Evolutionary conservation across 495 filamentous ascomycete species (phyloP), one percentile per base, ranked within the genome.

Genomic region (Hypoxylon fragiforme): DNA sequence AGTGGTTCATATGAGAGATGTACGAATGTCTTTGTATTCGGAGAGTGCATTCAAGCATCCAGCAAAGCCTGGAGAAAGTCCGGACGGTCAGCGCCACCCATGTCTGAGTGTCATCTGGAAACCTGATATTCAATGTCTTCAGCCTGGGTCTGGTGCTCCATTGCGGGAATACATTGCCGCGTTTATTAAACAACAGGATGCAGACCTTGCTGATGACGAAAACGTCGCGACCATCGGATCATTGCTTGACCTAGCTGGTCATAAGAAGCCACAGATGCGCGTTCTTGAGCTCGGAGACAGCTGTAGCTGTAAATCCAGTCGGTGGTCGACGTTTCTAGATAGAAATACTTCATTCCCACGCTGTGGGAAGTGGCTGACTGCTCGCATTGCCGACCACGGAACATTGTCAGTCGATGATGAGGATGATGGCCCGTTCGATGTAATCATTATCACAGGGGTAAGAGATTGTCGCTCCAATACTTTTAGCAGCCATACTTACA

Each of bases 31-130:
- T 1, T 11, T 35, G n/a, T 60, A 64, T 31, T 50, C 44, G 0
- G 56, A 47, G n/a, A n/a, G n/a, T n/a, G n/a, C n/a, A n/a, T n/a
- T n/a, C 9, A 56, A 46, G 45, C 19, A 16, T 34, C 4, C 31
- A 6, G 13, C 9, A 13, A 39, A 22, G 39, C 37, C 14, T 18
- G 8, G 9, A 34, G 44, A 36, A 31, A 24, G 46, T 13, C 22
- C 8, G 15, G 34, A 41, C 24, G 8, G 16, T 14, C 35, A 60
- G 20, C 60, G 67, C 1, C 52, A 73, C 13, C 69, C 71, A 0
- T 41, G 38, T 19, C 22, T 68, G 0, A 40, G 63, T 1, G 45
- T 66, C 1, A n/a, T 34, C n/a, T 74, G 71, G 71, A 72, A 72
- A 50, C 71, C 71, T 2, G 70, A 70, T 20, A 53, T 70, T 7